Evolutionary conservation across 2,329 filamentous ascomycete genomes (phyloP).

Genomic region (Rhynchosporium secalis): DNA sequence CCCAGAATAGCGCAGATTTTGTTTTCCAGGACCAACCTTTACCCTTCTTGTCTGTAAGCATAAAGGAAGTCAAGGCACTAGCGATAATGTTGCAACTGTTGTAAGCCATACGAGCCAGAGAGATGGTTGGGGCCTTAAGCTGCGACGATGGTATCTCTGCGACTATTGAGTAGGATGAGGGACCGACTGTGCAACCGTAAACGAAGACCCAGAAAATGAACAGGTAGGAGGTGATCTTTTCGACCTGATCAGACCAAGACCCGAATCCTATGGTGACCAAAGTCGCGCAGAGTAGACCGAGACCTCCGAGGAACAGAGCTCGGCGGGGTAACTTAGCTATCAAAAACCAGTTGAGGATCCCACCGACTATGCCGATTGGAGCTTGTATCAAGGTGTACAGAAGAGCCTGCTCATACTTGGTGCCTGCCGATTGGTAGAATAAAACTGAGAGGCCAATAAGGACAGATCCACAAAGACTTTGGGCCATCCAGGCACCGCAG

Average conservation of each 20-base stretch:
- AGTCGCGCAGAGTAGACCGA: constrained; percentile 42
- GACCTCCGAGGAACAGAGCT: constrained; percentile 51
- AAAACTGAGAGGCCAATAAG: constrained; percentile 65
- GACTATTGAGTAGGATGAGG: constrained; percentile 45
- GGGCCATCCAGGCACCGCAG: constrained; percentile 59
- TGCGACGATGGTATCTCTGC: constrained; percentile 45
- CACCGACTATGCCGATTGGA: constrained; percentile 51
- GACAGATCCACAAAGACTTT: constrained; percentile 62
- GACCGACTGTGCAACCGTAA: constrained; percentile 48
- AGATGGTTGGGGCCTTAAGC: constrained; percentile 21
- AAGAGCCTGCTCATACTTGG: constrained; percentile 51
- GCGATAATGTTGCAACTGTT: constrained; percentile 40
- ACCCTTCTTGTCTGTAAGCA: constrained; percentile 45
- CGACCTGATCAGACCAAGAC: constrained; percentile 46
- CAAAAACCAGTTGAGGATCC: constrained; percentile 51
- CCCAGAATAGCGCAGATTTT: constrained; percentile 45
- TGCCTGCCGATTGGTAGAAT: constrained; percentile 56
- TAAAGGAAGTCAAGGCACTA: constrained; percentile 70
- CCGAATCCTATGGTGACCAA: constrained; percentile 50
- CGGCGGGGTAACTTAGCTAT: constrained; percentile 51
- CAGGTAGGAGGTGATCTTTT: constrained; percentile 43
- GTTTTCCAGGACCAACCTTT: constrained; percentile 42
- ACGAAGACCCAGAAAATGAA: constrained; percentile 39
- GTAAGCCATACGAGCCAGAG: constrained; percentile 43
- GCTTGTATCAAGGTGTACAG: constrained; percentile 52